Evolutionary conservation across 169 alveolate species (phyloP).

Genomic region (Neospora caninum): DNA sequence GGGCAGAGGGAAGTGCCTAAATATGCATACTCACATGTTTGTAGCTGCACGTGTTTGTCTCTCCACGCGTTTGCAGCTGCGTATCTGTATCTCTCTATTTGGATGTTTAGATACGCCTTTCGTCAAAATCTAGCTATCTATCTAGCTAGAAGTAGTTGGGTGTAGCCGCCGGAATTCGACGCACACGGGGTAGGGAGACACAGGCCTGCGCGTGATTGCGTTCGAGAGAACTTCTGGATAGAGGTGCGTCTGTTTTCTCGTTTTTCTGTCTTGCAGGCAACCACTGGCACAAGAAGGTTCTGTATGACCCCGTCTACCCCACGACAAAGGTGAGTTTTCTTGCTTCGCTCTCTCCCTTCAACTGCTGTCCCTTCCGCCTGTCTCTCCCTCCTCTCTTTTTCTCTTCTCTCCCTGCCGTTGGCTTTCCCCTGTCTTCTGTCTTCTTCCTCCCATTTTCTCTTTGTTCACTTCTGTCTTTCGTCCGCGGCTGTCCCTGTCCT

Average conservation of each 20-base stretch:
- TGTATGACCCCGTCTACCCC: constrained; percentile 87
- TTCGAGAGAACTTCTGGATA: no score
- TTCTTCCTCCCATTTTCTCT: not conserved
- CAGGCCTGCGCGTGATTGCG: no score
- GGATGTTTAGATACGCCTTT: no score
- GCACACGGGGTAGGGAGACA: no score
- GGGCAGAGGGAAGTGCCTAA: no score
- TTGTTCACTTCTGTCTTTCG: not conserved
- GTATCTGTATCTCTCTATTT: no score
- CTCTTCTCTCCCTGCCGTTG: not conserved
- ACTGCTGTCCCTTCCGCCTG: not conserved
- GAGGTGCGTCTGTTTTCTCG: not conserved
- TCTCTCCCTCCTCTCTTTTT: not conserved
- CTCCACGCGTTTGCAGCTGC: no score
- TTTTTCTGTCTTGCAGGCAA: constrained; percentile 76
- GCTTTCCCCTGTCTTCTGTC: not conserved
- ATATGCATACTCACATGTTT: no score
- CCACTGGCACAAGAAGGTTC: constrained; percentile 83
- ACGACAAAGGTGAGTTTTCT: constrained; percentile 80
- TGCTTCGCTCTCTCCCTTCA: not conserved
- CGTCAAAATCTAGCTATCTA: no score
- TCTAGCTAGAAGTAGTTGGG: no score
- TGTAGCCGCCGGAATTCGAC: no score
- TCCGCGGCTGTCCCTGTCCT: not conserved
- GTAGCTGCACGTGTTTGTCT: no score